Evolutionary conservation across 345 rosid species (phyloP).

Genomic region (Pelargonium nanum): DNA sequence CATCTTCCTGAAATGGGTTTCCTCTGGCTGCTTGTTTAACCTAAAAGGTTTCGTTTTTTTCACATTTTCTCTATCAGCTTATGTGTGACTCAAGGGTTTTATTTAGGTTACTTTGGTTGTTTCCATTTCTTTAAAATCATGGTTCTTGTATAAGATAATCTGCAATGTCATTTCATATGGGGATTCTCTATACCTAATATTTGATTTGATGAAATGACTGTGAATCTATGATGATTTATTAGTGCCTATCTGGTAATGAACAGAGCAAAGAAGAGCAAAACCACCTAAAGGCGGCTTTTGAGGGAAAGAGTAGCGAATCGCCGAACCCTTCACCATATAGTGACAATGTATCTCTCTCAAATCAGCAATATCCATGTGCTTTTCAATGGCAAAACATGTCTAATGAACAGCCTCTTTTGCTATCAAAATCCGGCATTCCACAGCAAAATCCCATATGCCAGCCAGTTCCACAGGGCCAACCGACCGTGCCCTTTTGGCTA

Average conservation of each 20-base stretch:
- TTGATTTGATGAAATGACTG: not conserved
- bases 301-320: conserved; percentile 13
- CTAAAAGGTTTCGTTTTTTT: not conserved
- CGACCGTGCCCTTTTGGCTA: conserved; percentile 22
- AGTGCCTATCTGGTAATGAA: not conserved
- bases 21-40: not conserved
- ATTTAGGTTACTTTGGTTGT: too few species aligned
- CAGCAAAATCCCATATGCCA: conserved; percentile 9
- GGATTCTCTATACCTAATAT: not conserved
- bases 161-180: not conserved
- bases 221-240: conserved; percentile 3
- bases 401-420: conserved; percentile 13
- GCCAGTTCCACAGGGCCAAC: conserved; percentile 16
- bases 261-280: conserved; percentile 22
- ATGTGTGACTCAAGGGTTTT: not conserved
- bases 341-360: conserved; percentile 8
- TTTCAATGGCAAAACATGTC: conserved; percentile 16
- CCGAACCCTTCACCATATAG: conserved; percentile 7
- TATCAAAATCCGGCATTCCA: conserved; percentile 13
- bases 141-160: not conserved
- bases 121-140: not conserved
- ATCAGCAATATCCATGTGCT: conserved; percentile 19
- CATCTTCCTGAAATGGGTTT: not conserved
- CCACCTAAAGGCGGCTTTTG: conserved; percentile 4
- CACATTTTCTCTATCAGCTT: not conserved